Conservation (phyloP, 768 basidiomycete species). For the Leccinum arenicola region DNA sequence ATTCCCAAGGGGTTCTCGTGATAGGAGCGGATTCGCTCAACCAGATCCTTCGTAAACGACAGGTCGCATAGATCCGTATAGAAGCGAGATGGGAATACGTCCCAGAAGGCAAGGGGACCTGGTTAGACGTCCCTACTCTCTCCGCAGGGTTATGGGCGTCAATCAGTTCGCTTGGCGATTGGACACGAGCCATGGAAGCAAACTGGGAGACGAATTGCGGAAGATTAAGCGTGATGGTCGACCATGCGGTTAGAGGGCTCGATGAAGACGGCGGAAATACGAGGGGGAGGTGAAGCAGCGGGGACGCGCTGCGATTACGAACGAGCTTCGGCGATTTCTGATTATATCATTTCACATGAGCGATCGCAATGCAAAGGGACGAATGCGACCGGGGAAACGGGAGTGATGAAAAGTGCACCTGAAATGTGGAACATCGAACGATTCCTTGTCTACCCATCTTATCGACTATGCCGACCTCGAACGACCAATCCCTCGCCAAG, state of each 20-base stretch:
- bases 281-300: constrained; percentile 71
- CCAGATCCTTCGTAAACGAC: constrained; percentile 76
- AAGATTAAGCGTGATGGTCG: constrained; percentile 59
- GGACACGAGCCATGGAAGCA: constrained; percentile 41
- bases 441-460: constrained; percentile 54
- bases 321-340: constrained; percentile 58
- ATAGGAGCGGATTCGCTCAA: constrained; percentile 55
- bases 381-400: constrained; percentile 1
- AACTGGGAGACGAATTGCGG: constrained; percentile 61
- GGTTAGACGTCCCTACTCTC: constrained; percentile 17
- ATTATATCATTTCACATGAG: constrained; percentile 8
- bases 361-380: neutral
- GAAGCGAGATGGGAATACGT: constrained; percentile 66
- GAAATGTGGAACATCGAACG: constrained; percentile 74
- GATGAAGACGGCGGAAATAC: constrained; percentile 56
- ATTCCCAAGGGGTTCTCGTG: constrained; percentile 70
- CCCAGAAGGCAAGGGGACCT: constrained; percentile 43
- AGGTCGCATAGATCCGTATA: constrained; percentile 75
- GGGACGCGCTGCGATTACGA: constrained; percentile 35
- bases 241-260: constrained; percentile 66
- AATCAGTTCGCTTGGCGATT: constrained; percentile 20
- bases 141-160: constrained; percentile 24
- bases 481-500: constrained; percentile 65
- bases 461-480: constrained; percentile 76
- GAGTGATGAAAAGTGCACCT: constrained; percentile 44